Evolutionary conservation across 2,329 filamentous ascomycete species (phyloP), one percentile per base, ranked within the genome.

Genomic region (Fusarium dlaminii): DNA sequence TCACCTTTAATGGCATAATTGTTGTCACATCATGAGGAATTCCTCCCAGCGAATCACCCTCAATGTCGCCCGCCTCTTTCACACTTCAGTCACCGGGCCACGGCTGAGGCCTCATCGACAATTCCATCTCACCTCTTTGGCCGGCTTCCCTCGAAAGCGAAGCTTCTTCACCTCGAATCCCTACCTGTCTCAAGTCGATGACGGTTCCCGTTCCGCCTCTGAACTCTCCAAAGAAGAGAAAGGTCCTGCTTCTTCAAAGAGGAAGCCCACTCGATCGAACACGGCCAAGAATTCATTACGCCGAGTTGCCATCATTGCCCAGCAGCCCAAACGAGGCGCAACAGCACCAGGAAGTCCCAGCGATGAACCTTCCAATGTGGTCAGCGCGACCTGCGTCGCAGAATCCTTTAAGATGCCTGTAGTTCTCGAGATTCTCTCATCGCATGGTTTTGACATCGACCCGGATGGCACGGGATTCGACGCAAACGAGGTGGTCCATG

Each of bases 261-360:
- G 87, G 64, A 88, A 88, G 65, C 82, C 84, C 12, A 82, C 83
- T 7, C 82, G 87, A 45, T 77, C 83, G 2, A 80, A 84, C 8
- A 83, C 84, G 8, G 82, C 90, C 49, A 93, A 94, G 75, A 93
- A 92, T 70, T 96, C 94, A 5, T 86, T 98, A 37, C 91, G 96
- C 63, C 90, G 95, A 66, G 94, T 97, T 18, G 94, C 95, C 37
- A 93, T 94, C 24, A 94, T 96, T 77, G 95, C 95, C 24, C 94
- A 98, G 79, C 87, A 87, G 70, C 82, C 85, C n/a, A 83, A 85
- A 59, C 79, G 80, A 58, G 77, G 76, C 27, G 45, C 74, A 27
- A 79, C 80, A 9, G 54, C 76, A 17, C 59, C 72, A 14, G 74
- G 77, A 24, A 75, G 75, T 36, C 72, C 63, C 8, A 79, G 78